Percentiles rank a stretch among this genome's conserved stretches.
Conservation (phyloP, 176 grass and related monocot species). For the Bromus sterilis region DNA sequence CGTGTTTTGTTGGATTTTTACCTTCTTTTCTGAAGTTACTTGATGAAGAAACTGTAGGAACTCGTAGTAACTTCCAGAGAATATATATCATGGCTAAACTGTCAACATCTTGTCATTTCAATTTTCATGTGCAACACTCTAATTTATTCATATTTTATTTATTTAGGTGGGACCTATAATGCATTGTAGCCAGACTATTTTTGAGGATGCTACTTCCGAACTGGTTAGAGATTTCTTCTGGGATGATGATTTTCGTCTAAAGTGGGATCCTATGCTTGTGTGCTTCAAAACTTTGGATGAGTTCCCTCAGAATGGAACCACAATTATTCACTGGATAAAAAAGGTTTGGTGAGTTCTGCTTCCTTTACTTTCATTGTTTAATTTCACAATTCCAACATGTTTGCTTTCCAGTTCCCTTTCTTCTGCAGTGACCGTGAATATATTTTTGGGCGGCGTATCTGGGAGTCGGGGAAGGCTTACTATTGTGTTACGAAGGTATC, state of each 20-base stretch:
- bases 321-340: constrained; percentile 95
- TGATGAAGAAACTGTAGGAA: background rate
- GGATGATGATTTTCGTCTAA: constrained; percentile 93
- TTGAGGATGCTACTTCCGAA: constrained; percentile 97
- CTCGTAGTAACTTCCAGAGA: background rate
- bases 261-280: constrained; percentile 94
- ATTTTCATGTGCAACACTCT: background rate
- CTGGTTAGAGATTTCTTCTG: constrained; percentile 99
- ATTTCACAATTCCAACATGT: constrained; percentile 18
- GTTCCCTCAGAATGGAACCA: constrained; percentile 71
- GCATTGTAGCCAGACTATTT: constrained; percentile 74
- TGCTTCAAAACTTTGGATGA: constrained; percentile 78
- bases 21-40: background rate
- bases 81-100: constrained; percentile 7
- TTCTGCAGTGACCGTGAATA: constrained; percentile 99
- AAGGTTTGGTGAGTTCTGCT: constrained; percentile 45
- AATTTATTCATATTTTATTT: constrained; percentile 1
- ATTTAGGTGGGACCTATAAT: constrained; percentile 81
- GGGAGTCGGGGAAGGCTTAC: constrained; percentile 81
- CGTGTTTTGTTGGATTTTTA: background rate
- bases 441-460: constrained; percentile 92
- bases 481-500: constrained; percentile 97
- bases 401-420: constrained; percentile 82
- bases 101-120: background rate
- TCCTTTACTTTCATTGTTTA: constrained; percentile 5